phyloP scores from a whole-genome alignment of 768 basidiomycete genomes.

The Hericium erinaceus region DNA sequence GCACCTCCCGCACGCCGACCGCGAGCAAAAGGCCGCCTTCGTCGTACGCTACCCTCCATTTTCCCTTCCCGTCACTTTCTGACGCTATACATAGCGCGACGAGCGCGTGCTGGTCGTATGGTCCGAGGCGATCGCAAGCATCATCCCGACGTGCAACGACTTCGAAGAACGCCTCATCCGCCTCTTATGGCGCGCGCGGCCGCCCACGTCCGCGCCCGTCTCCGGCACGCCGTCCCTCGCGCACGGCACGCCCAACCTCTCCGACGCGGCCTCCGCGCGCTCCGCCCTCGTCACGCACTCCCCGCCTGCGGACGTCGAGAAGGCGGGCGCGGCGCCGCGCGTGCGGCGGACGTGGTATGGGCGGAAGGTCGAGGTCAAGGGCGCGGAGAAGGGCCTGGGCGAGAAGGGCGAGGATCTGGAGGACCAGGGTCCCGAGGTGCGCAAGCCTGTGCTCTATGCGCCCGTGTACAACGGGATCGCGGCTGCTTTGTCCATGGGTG shows the following conservation, averaged over 20 bases:
- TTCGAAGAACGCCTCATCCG: slow-evolving; percentile 51
- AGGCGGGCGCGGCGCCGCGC: not conserved
- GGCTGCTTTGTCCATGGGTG: slow-evolving; percentile 24
- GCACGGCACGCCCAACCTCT: slow-evolving; percentile 18
- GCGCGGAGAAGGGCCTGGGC: slow-evolving; percentile 2
- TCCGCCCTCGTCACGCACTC: slow-evolving; percentile 15
- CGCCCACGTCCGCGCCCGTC: slow-evolving; percentile 17
- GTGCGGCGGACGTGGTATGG: slow-evolving; percentile 55
- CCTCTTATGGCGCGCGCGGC: slow-evolving; percentile 40
- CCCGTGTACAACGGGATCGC: slow-evolving; percentile 28
- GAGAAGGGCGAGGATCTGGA: slow-evolving; percentile 19
- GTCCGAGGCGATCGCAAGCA: slow-evolving; percentile 71
- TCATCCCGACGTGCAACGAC: slow-evolving; percentile 47
- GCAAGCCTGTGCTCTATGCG: slow-evolving; percentile 27
- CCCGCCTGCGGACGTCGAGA: not conserved
- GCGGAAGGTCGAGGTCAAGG: slow-evolving; percentile 28
- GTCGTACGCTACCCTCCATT: slow-evolving; percentile 39
- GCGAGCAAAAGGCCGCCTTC: slow-evolving; percentile 58
- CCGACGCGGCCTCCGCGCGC: slow-evolving; percentile 30
- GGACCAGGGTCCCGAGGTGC: slow-evolving; percentile 15
- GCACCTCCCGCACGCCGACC: slow-evolving; percentile 53
- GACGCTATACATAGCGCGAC: slow-evolving; percentile 42
- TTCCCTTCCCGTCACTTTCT: not conserved
- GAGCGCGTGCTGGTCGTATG: slow-evolving; percentile 81
- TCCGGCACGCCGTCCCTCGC: slow-evolving; percentile 19